phyloP scores from a whole-genome alignment of 2,329 filamentous ascomycete genomes.

The Pseudocercospora crystallina region DNA sequence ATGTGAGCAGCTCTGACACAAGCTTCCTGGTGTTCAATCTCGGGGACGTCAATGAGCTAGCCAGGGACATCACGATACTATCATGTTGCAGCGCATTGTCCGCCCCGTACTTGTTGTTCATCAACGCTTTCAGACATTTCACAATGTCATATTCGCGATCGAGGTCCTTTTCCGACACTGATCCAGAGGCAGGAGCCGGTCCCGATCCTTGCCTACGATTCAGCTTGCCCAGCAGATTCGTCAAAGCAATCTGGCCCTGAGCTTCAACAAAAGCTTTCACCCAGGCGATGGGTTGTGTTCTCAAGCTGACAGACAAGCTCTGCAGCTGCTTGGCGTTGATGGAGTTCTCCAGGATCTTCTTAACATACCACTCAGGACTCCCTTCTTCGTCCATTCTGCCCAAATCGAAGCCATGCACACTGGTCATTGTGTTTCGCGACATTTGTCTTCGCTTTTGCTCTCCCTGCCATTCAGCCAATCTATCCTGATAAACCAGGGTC shows the following conservation, averaged over 20 bases:
- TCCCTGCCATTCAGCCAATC: conserved; percentile 87
- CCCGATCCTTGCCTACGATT: conserved; percentile 81
- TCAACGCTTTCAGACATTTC: conserved; percentile 93
- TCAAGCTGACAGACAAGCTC: conserved; percentile 87
- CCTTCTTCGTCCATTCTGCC: conserved; percentile 88
- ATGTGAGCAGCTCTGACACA: conserved; percentile 93
- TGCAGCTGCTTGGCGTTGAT: conserved; percentile 89
- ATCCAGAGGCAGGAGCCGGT: conserved; percentile 61
- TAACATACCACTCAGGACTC: conserved; percentile 96
- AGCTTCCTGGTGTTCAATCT: conserved; percentile 89
- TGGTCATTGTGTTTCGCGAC: conserved; percentile 61
- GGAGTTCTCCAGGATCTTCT: conserved; percentile 92
- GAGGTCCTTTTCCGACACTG: conserved; percentile 71
- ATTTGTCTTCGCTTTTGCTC: conserved; percentile 85
- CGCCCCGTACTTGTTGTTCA: conserved; percentile 99
- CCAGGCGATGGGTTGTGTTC: conserved; percentile 96
- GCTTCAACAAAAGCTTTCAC: conserved; percentile 95
- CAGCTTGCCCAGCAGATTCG: conserved; percentile 89
- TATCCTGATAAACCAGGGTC: conserved; percentile 94
- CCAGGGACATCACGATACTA: conserved; percentile 84
- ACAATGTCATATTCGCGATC: conserved; percentile 96
- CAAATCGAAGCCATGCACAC: conserved; percentile 65
- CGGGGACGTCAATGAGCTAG: conserved; percentile 81
- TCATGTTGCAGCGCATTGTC: conserved; percentile 91
- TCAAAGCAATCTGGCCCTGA: conserved; percentile 93